A percentile compares a stretch with the other conserved stretches of the same genome.
Evolutionary conservation across 2,329 filamentous ascomycete genomes (phyloP).

Genomic region (Colletotrichum australisinense): DNA sequence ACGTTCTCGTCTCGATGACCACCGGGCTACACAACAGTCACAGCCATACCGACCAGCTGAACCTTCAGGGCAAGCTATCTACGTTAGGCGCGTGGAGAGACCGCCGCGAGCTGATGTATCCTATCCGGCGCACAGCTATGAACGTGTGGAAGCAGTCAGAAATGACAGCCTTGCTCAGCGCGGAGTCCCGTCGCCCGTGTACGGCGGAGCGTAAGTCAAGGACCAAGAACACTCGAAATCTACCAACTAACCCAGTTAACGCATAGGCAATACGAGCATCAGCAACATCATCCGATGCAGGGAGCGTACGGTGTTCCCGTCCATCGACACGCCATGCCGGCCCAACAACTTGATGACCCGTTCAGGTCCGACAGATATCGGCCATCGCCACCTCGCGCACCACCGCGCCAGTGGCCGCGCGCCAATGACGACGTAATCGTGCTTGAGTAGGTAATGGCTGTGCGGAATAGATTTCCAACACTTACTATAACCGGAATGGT

Average conservation of each 20-base stretch:
- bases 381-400: slow-evolving; percentile 31
- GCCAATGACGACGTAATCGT: slow-evolving; percentile 45
- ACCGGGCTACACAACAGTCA: background rate
- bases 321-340: slow-evolving; percentile 14
- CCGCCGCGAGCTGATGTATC: background rate
- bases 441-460: slow-evolving; percentile 41
- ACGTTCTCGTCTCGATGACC: background rate
- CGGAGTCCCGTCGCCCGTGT: background rate
- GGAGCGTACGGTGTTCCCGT: slow-evolving; percentile 22
- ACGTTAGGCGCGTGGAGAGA: slow-evolving; percentile 22
- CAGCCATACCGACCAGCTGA: background rate
- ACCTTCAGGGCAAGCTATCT: slow-evolving; percentile 12
- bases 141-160: background rate
- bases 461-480: background rate
- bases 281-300: slow-evolving; percentile 37
- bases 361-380: slow-evolving; percentile 29
- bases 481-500: background rate
- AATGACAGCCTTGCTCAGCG: background rate
- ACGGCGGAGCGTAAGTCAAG: slow-evolving; percentile 21
- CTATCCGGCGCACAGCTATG: background rate
- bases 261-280: slow-evolving; percentile 1
- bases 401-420: slow-evolving; percentile 36
- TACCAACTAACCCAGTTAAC: background rate
- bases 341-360: background rate
- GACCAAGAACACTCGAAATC: background rate